Evolutionary conservation across 1,284 basidiomycete species (phyloP).

Genomic region (Gomphus bonarii): DNA sequence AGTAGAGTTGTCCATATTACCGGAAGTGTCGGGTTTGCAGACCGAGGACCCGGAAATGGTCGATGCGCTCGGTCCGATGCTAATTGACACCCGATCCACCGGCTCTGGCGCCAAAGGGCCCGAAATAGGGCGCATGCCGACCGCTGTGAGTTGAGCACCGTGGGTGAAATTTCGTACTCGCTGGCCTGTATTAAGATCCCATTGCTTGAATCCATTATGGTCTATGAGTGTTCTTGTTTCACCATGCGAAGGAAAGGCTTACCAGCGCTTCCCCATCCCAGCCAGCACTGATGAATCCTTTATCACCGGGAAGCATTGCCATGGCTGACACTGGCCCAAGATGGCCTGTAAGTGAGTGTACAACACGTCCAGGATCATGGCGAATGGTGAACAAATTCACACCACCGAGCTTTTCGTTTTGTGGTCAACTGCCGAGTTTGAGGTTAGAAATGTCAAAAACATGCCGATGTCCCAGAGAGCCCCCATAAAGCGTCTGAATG

Average conservation of each 20-base stretch:
- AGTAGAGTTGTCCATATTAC: neutral
- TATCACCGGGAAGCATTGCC: constrained; percentile 72
- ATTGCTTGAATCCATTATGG: constrained; percentile 66
- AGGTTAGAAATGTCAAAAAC: constrained; percentile 21
- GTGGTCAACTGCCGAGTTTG: constrained; percentile 3
- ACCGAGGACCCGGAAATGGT: neutral
- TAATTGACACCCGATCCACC: neutral
- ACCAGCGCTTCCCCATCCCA: constrained; percentile 92
- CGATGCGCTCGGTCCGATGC: neutral
- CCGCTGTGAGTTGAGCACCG: constrained; percentile 76
- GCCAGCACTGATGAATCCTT: constrained; percentile 80
- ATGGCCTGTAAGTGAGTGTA: constrained; percentile 68
- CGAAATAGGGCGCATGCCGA: constrained; percentile 66
- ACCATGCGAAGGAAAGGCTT: constrained; percentile 25
- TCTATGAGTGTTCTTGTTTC: neutral
- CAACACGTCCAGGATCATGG: constrained; percentile 79
- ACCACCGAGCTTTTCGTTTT: constrained; percentile 56
- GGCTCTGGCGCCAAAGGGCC: constrained; percentile 12
- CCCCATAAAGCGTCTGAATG: constrained; percentile 89
- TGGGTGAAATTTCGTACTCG: constrained; percentile 74
- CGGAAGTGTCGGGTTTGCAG: neutral
- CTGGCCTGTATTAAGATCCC: constrained; percentile 94
- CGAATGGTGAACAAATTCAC: constrained; percentile 90
- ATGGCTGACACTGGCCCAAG: constrained; percentile 82
- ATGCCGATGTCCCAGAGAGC: constrained; percentile 74